Conservation (phyloP, 2,329 filamentous ascomycete species). For the Diaporthe ampelina region DNA sequence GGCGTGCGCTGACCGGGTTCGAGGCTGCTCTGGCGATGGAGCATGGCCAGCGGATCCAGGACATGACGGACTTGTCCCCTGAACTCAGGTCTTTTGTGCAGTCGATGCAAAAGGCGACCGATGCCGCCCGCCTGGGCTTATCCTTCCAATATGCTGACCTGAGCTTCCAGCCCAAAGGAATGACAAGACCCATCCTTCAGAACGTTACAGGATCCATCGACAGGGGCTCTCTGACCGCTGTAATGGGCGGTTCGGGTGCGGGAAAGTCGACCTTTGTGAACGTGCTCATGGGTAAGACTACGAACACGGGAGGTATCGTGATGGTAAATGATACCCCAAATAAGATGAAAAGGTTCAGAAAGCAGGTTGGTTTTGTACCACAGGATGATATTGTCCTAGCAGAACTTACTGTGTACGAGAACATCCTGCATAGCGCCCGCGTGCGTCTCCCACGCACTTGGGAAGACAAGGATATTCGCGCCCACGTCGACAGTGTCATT, state of each 20-base stretch:
- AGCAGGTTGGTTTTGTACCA: slow-evolving; percentile 73
- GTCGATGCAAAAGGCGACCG: slow-evolving; percentile 66
- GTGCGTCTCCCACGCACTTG: slow-evolving; percentile 67
- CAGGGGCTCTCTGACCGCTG: slow-evolving; percentile 66
- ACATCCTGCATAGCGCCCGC: slow-evolving; percentile 71
- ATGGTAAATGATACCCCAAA: slow-evolving; percentile 66
- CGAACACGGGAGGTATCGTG: slow-evolving; percentile 63
- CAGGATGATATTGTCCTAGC: slow-evolving; percentile 73
- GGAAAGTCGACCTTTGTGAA: slow-evolving; percentile 73
- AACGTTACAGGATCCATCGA: slow-evolving; percentile 69
- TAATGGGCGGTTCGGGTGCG: slow-evolving; percentile 73
- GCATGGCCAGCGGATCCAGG: slow-evolving; percentile 43
- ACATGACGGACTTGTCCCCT: slow-evolving; percentile 49
- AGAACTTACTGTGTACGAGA: slow-evolving; percentile 72
- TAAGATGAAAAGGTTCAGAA: slow-evolving; percentile 66
- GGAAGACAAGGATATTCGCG: slow-evolving; percentile 62
- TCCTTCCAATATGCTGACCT: slow-evolving; percentile 67
- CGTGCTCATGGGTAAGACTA: slow-evolving; percentile 71
- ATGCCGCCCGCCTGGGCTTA: slow-evolving; percentile 65
- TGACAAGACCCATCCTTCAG: slow-evolving; percentile 61
- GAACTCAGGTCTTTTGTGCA: slow-evolving; percentile 65
- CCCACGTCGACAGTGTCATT: slow-evolving; percentile 69
- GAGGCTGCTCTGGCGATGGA: slow-evolving; percentile 53
- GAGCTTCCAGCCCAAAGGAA: slow-evolving; percentile 61
- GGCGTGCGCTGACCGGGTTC: slow-evolving; percentile 45